These are phyloP conservation scores for Fusarium continuum DNA, from an alignment of 2,329 filamentous ascomycete genomes.

Conservation along the genomic window DNA sequence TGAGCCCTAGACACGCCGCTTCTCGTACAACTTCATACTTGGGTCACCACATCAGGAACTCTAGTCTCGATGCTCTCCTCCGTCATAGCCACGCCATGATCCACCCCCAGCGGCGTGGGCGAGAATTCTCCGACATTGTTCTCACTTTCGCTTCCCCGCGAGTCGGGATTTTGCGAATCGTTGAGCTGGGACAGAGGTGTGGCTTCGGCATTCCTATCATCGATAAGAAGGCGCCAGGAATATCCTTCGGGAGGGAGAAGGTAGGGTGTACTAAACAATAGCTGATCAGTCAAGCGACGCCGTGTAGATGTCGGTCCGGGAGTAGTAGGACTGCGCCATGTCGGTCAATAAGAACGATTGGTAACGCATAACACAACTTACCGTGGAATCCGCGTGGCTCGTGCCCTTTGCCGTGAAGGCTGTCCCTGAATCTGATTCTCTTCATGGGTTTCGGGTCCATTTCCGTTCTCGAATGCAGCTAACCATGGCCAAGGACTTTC, in stretches of 20 bases:
- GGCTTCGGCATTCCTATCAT: neutral
- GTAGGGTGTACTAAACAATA: constrained; percentile 4
- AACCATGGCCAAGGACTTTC: constrained; percentile 22
- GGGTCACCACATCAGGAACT: constrained; percentile 55
- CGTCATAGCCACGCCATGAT: constrained; percentile 63
- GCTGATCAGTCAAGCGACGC: constrained; percentile 2
- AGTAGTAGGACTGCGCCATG: constrained; percentile 7
- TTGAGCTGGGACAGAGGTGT: neutral
- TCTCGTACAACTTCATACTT: constrained; percentile 28
- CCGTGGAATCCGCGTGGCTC: constrained; percentile 22
- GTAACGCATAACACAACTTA: neutral
- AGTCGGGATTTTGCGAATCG: neutral
- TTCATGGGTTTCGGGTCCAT: neutral
- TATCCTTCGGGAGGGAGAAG: neutral
- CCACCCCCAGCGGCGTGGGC: constrained; percentile 54
- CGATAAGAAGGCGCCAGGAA: neutral
- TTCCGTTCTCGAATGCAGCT: neutral
- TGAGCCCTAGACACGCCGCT: neutral
- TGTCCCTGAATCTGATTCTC: neutral
- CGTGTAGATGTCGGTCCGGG: constrained; percentile 6
- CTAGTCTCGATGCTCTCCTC: constrained; percentile 64
- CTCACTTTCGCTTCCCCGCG: neutral
- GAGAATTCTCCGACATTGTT: constrained; percentile 9
- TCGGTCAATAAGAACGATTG: constrained; percentile 1
- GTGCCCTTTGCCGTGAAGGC: neutral